Evolutionary conservation across 148 eudicot species (phyloP), one percentile per base, ranked within the genome.

Genomic region (Vaccinium corymbosum): DNA sequence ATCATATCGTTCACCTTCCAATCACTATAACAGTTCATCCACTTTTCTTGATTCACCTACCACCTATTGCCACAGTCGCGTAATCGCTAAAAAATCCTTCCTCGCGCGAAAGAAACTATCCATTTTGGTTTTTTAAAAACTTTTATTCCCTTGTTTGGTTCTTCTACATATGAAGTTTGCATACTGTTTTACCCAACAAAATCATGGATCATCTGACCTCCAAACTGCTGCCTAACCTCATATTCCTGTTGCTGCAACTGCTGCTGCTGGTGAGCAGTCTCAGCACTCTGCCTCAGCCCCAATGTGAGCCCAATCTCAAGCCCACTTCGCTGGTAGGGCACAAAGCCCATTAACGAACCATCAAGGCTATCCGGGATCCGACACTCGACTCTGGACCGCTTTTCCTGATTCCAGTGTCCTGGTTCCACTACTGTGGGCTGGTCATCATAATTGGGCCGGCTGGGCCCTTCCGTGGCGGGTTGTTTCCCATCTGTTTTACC

Each of bases 201-300:
- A 84, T 93, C 91, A 81, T 86, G 89, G 75, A 92, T 84, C 78
- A 92, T 84, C 76, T 90, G 91, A 86, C 89, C 90, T 29, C 92
- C 93, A 80, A 86, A 91, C 83, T 88, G 91, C 88, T 85, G 87
- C 85, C 88, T 88, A 61, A 86, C 85, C 51, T 83, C 88, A 29
- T 87, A 80, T 25, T 87, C 90, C 51, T 90, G 90, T 53, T 89
- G 86, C 62, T 77, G 86, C 50, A 76, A 89, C 32, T 83, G 90
- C 22, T 80, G 86, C 64, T 81, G 90, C 53, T 83, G 91, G n/a
- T 88, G 90, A 19, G 79, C 84, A 19, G 70, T 83, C 76, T 92
- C 96, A 3, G 92, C 89, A 79, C 92, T 93, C 48, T 92, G 95
- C 88, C 93, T 85, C 8, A 93, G 91, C 2, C 95, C 95, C 84